Evolutionary conservation across 192 early-diverging fungal species (phyloP), one percentile per base, ranked within the genome.

Genomic region (Gaertneriomyces semiglobifer): DNA sequence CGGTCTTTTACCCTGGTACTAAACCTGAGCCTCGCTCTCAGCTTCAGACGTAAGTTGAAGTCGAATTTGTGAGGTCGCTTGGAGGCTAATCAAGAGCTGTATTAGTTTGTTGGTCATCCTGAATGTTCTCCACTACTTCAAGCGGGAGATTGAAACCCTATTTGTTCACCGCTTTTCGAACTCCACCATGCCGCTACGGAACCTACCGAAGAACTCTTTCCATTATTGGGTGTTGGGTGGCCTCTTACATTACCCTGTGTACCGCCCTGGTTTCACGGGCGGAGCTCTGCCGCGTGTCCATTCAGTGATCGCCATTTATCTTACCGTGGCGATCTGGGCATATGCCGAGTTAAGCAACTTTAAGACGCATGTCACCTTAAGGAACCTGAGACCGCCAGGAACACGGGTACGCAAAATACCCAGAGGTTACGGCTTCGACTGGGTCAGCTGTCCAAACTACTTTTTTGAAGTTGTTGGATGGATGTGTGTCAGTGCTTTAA

Each of bases 131-230:
- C 95, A 96, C 71, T 98, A 95, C 72, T 61, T 89, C 65, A 96
- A 98, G 80, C 88, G 95, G 19, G 93, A 96, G 77, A 84, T 87
- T 48, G 95, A 98, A 69, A 96, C 95, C 4, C 60, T 92, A 3
- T 93, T 92, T 84, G 88, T 96, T 39, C 94, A 98, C 71, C 88
- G 91, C 19, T 96, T 96, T 39, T 45, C 88, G 44, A 89, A 93
- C 69, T 91, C 89, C 38, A 95, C 93, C 7, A 98, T 98, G 95
- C 95, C 95, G n/a, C 78, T 93, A 62, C 53, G 71, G n/a, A 94
- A 94, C 69, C 77, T 98, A 11, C 92, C 95, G 65, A 98, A 96
- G 76, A 98, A 98, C 79, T 94, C 90, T 57, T 82, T 83, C 44
- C 94, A 98, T 71, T 98, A 98, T 78, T 92, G 93, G 83, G 63